phyloP scores from a whole-genome alignment of 352 stramenopile genomes.

The Sclerospora graminicola region DNA sequence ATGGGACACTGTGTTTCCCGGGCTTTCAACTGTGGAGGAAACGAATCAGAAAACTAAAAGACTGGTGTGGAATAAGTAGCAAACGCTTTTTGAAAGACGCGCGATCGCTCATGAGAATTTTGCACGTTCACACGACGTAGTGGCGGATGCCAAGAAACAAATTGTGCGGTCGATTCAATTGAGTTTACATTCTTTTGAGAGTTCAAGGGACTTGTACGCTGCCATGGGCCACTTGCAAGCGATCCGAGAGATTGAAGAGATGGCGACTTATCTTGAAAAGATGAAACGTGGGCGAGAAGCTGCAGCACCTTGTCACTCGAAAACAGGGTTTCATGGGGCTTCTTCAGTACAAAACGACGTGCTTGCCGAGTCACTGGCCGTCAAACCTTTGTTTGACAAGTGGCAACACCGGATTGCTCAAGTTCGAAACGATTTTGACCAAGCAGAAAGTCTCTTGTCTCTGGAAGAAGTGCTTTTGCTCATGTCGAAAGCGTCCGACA shows the following conservation, averaged over 20 bases:
- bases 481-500: slow-evolving; percentile 18
- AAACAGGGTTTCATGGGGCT: too few relatives aligned
- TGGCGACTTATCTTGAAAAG: slow-evolving; percentile 12
- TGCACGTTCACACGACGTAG: slow-evolving; percentile 22
- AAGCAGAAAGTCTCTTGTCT: slow-evolving; percentile 40
- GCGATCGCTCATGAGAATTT: slow-evolving; percentile 48
- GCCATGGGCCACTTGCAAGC: slow-evolving; percentile 46
- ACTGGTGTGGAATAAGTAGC: slow-evolving; percentile 18
- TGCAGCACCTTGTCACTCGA: too few relatives aligned
- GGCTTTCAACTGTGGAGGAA: slow-evolving; percentile 4
- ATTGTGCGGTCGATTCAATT: slow-evolving; percentile 44
- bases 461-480: slow-evolving; percentile 56
- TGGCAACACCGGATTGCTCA: slow-evolving; percentile 37
- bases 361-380: neutral
- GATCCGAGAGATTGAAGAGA: slow-evolving; percentile 54
- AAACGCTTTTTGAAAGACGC: slow-evolving; percentile 38
- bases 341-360: neutral
- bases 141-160: slow-evolving; percentile 30
- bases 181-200: slow-evolving; percentile 60
- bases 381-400: slow-evolving; percentile 22
- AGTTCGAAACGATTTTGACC: slow-evolving; percentile 45
- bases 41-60: too few relatives aligned
- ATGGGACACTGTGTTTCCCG: slow-evolving; percentile 43
- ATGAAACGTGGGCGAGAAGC: too few relatives aligned
- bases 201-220: slow-evolving; percentile 43